Evolutionary conservation across 2,329 filamentous ascomycete species (phyloP), one percentile per base, ranked within the genome.

Genomic region (Exophiala oligosperma): DNA sequence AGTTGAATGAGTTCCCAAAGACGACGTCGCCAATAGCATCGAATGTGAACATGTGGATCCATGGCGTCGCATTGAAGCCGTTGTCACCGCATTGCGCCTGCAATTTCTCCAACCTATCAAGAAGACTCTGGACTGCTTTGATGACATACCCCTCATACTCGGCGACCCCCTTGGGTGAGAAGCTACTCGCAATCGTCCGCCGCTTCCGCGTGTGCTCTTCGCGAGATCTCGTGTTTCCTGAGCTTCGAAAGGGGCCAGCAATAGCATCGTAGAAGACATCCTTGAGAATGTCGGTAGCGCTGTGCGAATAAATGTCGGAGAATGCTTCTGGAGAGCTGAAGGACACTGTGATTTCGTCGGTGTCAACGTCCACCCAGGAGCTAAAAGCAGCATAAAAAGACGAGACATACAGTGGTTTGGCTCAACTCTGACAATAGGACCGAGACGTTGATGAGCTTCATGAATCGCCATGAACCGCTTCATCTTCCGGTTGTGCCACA

Each of bases 191-290:
- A 44, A 44, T 44, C 7, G 40, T 44, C 11, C 40, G 40, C 12
- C 40, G 40, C 40, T 44, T 44, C 40, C 40, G 12, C 6, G n/a
- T 44, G 40, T 44, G 40, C 21, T 11, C 40, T 17, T 44, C 40
- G 12, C 40, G 40, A 11, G 40, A 44, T 17, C 40, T 9, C 12
- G 40, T 44, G 40, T 38, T 52, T 9, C 29, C 49, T 2, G 35
- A 41, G 24, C 35, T 52, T n/a, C 49, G 28, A 35, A 23, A 38
- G 11, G 35, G 49, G n/a, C 49, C 49, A 21, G 28, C 49, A 21
- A 52, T 52, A 6, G 29, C 35, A 26, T 52, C 49, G 24, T 52
- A 52, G 49, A 21, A 52, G 23, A 38, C 49, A 23, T 52, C 49
- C n/a, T 52, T 52, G n/a, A 52, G 29, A 17, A 52, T 52, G 17